Base-by-base conservation (phyloP, 2,329 filamentous ascomycete genomes). In the Botrytis tulipae region DNA sequence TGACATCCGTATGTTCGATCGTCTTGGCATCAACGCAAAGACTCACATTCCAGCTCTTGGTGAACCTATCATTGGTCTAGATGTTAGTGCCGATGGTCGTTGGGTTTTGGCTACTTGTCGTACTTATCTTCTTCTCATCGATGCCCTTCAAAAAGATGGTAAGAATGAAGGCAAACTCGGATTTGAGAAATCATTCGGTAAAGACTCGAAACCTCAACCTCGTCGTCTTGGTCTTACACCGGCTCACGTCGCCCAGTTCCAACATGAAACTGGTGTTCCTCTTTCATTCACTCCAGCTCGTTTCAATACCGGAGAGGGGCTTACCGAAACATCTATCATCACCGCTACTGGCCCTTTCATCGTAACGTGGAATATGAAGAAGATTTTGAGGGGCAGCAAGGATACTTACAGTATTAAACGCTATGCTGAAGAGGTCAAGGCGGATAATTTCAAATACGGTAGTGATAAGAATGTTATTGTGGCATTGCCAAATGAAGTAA, bases 91-190 rank as follows among this genome's bases (percentile, higher is more conserved):
- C 12, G 94, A 99, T 82, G 96, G 96, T 69, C 93, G 94, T 78
- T 99, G 95, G 95, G 90, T 99, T 29, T 88, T 99, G 48, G 96
- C 93, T 29, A 99, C 96, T 1, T 98, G 95, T 79, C 90, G 92
- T 63, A 99, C 95, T 6, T 99, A 98, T 81, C 89, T 99, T 20
- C 89, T 99, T 12, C 91, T 99, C 75, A 94, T 99, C 76, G 96
- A 99, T 80, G 90, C 94, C 0, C 84, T 95, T 78, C 96, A 99
- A 81, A 94, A 96, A 81, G 89, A 91, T 1, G 96, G 96, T 82
- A 98, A 98, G 87, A 97, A 98, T 77, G 94, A 96, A 81, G 96
- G 96, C 81, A 97, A 97, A 83, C 91, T 99, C n/a, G 96, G 96
- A 2, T 99, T 99, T 80, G 95, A 99, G 83, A 95, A 93, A 82